Evolutionary conservation across 768 basidiomycete genomes (phyloP).

Genomic region (Termitomyces sp.): DNA sequence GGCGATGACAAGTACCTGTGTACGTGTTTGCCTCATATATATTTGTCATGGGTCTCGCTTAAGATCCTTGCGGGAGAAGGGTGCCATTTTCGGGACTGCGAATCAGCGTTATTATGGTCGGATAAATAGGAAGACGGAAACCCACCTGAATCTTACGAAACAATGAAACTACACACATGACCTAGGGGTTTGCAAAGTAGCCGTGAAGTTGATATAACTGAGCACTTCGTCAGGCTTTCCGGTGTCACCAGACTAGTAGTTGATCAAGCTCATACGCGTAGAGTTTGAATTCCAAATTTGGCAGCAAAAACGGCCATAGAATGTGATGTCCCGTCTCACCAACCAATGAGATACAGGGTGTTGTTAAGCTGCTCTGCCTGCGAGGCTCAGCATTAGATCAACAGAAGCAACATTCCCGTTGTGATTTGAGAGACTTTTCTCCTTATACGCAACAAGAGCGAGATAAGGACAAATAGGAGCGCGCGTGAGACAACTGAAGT

Average conservation of each 20-base stretch:
- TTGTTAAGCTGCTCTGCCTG: background rate
- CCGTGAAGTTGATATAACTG: background rate
- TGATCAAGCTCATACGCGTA: background rate
- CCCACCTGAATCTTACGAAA: background rate
- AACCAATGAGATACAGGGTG: background rate
- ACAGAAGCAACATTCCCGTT: background rate
- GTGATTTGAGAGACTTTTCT: no score
- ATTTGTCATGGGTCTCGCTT: background rate
- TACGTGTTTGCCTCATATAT: background rate
- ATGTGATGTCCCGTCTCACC: no score
- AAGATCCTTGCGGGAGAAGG: background rate
- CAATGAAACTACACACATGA: background rate
- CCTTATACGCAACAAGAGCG: no score
- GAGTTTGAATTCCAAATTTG: background rate
- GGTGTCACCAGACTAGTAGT: background rate
- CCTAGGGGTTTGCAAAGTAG: background rate
- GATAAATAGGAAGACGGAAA: background rate
- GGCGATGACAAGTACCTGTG: slow-evolving; percentile 1
- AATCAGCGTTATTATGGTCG: background rate
- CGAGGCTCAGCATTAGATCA: background rate
- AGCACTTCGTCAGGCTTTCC: background rate
- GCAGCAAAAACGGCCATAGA: background rate
- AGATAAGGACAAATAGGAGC: no score
- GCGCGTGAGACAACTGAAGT: no score
- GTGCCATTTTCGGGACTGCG: background rate